These are phyloP conservation scores for Fusarium armeniacum DNA, from an alignment of 2,329 filamentous ascomycete species.

Conservation along the genomic window DNA sequence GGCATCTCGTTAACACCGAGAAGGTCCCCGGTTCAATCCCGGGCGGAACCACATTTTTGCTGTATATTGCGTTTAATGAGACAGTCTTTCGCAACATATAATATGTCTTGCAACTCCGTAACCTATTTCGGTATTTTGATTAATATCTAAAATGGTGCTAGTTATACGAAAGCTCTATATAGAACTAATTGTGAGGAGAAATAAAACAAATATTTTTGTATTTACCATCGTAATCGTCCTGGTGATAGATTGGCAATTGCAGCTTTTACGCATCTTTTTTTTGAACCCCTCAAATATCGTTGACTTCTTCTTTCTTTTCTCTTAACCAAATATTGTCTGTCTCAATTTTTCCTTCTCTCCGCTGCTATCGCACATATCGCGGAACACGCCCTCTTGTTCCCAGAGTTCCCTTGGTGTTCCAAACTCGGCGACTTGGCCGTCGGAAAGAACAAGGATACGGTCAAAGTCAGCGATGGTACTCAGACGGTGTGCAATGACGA, in stretches of 20 bases:
- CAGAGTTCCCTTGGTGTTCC: constrained; percentile 74
- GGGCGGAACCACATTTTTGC: background rate
- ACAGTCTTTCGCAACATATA: background rate
- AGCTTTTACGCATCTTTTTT: constrained; percentile 5
- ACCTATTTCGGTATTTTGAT: background rate
- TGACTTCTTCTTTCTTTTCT: background rate
- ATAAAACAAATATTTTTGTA: background rate
- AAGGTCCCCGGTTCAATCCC: background rate
- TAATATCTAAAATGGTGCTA: background rate
- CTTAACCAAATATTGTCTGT: constrained; percentile 58
- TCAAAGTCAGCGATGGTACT: constrained; percentile 85
- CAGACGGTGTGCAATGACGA: constrained; percentile 82
- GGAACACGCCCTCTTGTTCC: constrained; percentile 68
- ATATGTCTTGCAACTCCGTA: background rate
- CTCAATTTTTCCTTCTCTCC: constrained; percentile 69
- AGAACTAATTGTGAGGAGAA: background rate
- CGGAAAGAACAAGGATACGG: constrained; percentile 77
- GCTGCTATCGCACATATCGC: constrained; percentile 73
- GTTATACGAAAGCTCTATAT: background rate
- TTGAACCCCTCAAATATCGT: background rate
- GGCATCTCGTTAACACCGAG: constrained; percentile 1
- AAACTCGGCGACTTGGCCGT: constrained; percentile 76
- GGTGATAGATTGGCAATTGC: background rate
- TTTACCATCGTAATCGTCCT: background rate
- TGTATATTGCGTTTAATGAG: background rate